Conservation (phyloP, 257 asterid genomes). For the Thymus quinquecostatus region DNA sequence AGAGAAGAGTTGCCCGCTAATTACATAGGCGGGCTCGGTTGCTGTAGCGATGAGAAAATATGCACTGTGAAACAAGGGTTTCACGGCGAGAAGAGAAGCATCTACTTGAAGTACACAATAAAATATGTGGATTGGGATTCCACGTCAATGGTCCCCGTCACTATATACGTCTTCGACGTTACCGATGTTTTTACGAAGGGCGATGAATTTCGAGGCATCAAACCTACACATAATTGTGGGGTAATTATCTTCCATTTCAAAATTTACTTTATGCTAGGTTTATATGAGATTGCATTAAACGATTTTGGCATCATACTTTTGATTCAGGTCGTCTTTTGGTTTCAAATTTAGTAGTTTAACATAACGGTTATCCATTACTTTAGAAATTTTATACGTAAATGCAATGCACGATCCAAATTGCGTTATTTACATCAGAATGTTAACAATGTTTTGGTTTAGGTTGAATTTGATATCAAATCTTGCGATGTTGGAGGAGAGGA, state of each 20-base stretch:
- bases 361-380: too few species aligned
- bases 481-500: conserved; percentile 44
- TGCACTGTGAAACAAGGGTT: conserved; percentile 57
- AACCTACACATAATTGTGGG: conserved; percentile 36
- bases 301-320: too few species aligned
- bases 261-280: too few species aligned
- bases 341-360: too few species aligned
- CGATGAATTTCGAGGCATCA: conserved; percentile 34
- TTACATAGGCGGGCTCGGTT: conserved; percentile 62
- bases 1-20: conserved; percentile 34
- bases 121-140: conserved; percentile 65
- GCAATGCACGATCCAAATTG: too few species aligned
- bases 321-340: too few species aligned
- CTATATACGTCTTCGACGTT: conserved; percentile 59
- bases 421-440: too few species aligned
- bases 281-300: too few species aligned
- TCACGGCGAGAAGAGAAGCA: conserved; percentile 41
- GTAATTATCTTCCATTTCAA: conserved; percentile 20
- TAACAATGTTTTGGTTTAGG: conserved; percentile 31
- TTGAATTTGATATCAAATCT: conserved; percentile 58
- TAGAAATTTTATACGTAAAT: too few species aligned
- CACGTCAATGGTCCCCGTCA: conserved; percentile 47
- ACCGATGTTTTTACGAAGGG: conserved; percentile 45
- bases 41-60: conserved; percentile 57
- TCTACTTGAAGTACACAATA: conserved; percentile 58